These are phyloP conservation scores for Strobilomyces confusus DNA, from an alignment of 768 basidiomycete genomes.

Conservation along the genomic window DNA sequence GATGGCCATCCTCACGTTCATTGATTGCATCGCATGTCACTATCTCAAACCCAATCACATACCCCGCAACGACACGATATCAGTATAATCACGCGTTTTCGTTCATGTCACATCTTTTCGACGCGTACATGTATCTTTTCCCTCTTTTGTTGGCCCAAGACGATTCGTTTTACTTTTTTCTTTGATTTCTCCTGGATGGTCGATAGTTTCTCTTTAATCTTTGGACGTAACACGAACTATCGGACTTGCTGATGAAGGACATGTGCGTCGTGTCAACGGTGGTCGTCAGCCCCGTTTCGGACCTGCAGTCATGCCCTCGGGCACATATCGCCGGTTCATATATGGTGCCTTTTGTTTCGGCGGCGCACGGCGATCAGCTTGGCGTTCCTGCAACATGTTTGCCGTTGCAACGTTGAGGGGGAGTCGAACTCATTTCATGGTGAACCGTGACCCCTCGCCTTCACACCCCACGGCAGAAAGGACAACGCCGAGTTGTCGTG, in stretches of 20 bases:
- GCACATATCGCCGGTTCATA: not conserved
- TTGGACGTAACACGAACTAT: conserved; percentile 6
- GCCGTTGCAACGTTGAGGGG: no score
- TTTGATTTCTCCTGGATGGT: conserved; percentile 6
- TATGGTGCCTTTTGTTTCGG: not conserved
- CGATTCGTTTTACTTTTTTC: conserved; percentile 2
- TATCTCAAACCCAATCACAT: conserved; percentile 20
- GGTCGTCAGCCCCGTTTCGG: not conserved
- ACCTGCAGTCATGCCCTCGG: not conserved
- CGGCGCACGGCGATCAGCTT: not conserved
- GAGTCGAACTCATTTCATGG: no score
- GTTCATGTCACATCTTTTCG: conserved; percentile 22
- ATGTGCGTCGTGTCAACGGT: not conserved
- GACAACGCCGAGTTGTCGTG: no score
- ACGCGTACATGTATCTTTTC: conserved; percentile 9
- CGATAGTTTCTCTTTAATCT: conserved; percentile 1
- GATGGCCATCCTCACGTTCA: conserved; percentile 28
- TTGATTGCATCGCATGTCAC: conserved; percentile 21
- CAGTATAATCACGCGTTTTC: conserved; percentile 22
- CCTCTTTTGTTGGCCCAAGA: conserved; percentile 1
- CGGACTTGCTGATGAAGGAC: not conserved
- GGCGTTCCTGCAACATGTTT: not conserved
- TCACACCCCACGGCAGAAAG: no score
- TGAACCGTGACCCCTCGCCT: no score
- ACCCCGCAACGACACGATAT: conserved; percentile 27